Conservation (phyloP, 2,329 filamentous ascomycete species). For the Paraconiothyrium brasiliense region DNA sequence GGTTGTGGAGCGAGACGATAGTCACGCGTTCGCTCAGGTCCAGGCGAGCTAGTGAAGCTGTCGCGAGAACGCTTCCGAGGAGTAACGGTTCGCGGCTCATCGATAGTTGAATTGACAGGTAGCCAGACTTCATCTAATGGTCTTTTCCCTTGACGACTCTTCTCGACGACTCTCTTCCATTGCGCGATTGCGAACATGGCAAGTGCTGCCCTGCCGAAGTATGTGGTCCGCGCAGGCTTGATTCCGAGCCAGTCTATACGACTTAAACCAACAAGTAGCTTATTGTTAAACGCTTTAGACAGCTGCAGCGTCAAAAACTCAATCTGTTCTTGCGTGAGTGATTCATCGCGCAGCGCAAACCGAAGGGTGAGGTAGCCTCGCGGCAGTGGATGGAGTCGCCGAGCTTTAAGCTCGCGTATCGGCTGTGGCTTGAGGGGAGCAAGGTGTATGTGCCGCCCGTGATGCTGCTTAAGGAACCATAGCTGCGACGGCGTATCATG, state of each 20-base stretch:
- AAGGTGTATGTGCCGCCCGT: constrained; percentile 44
- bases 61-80: constrained; percentile 31
- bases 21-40: constrained; percentile 31
- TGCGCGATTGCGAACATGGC: constrained; percentile 36
- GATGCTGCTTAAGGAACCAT: constrained; percentile 34
- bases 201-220: constrained; percentile 40
- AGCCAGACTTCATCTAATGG: constrained; percentile 17
- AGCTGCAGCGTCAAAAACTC: constrained; percentile 39
- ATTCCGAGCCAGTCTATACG: constrained; percentile 46
- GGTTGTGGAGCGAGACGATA: constrained; percentile 29
- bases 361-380: constrained; percentile 43
- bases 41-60: constrained; percentile 24
- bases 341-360: constrained; percentile 39
- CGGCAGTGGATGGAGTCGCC: constrained; percentile 23
- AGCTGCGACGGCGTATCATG: constrained; percentile 38
- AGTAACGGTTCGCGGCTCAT: not conserved
- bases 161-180: constrained; percentile 41
- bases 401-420: constrained; percentile 18
- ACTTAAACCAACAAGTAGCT: constrained; percentile 35
- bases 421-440: constrained; percentile 34
- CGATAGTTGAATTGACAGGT: not conserved
- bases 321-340: constrained; percentile 41
- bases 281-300: constrained; percentile 40
- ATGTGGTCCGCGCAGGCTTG: constrained; percentile 33
- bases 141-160: constrained; percentile 27